Conservation (phyloP, 1,284 basidiomycete genomes). For the Ceratobasidium sp. region DNA sequence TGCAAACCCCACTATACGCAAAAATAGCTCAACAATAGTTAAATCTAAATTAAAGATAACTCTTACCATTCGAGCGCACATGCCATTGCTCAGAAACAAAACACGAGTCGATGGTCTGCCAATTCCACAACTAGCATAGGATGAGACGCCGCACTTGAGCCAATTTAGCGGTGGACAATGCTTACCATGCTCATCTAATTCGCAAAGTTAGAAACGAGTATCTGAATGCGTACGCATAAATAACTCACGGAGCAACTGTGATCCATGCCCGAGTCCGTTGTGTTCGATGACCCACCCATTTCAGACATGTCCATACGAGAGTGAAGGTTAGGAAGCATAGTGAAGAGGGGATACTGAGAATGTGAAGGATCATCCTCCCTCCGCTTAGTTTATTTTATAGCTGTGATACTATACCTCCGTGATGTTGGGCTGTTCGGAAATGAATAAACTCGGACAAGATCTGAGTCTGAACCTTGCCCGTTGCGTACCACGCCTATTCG, state of each 20-base stretch:
- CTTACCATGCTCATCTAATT: conserved; percentile 42
- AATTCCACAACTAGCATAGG: conserved; percentile 35
- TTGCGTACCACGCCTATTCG: too few species aligned
- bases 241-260: conserved; percentile 22
- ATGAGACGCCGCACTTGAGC: background rate
- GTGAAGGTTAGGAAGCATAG: background rate
- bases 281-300: background rate
- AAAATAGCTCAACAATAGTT: conserved; percentile 22
- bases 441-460: too few species aligned
- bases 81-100: conserved; percentile 40
- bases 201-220: background rate
- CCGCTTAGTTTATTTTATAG: too few species aligned
- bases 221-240: background rate
- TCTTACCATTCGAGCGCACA: conserved; percentile 12
- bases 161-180: background rate
- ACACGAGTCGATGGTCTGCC: conserved; percentile 32
- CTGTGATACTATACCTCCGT: too few species aligned
- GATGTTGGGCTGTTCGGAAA: too few species aligned
- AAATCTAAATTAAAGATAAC: background rate
- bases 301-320: background rate
- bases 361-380: too few species aligned
- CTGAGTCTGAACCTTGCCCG: too few species aligned
- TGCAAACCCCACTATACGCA: conserved; percentile 27
- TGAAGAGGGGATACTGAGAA: background rate
- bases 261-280: background rate